Evolutionary conservation across 495 filamentous ascomycete genomes (phyloP), one percentile per base, ranked within the genome.

Genomic region (Aspergillus funiculosus): DNA sequence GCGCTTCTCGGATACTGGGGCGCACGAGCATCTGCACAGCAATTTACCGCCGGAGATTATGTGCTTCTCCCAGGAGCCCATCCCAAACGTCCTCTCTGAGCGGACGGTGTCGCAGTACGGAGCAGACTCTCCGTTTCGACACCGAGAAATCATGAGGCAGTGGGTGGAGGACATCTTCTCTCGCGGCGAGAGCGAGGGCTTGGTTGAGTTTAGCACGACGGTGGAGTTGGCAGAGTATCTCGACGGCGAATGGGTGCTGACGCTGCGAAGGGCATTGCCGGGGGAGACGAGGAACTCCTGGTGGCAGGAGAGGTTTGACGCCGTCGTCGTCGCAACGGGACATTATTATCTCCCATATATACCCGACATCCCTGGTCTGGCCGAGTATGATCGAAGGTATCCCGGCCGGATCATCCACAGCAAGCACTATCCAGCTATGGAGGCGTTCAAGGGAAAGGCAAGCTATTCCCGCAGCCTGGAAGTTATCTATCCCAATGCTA

Each of bases 271-370:
- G 6, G 15, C 22, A 4, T n/a, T n/a, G n/a, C n/a, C n/a, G n/a
- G 42, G 24, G 2, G 18, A 29, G 15, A 26, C 26, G 7, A 53
- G 26, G 13, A 36, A 57, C 25, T 43, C 46, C 34, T 57, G 54
- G 54, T 57, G 50, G 50, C 19, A 41, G 21, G 54, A 57, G 37
- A 28, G 24, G 18, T 57, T 57, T 56, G 86, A 89, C 62, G 86
- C 83, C 5, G 74, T 89, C 0, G 73, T 87, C 0, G 76, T 88
- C 7, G 83, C 83, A 2, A 82, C 69, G 27, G 86, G 86, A 0
- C 86, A 91, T 54, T 87, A 85, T 57, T 67, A 72, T 9, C 71
- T 80, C 4, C 79, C 80, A 0, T 78, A 71, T 52, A 69, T 89
- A 10, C 86, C 86, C 0, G 52, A 66, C 2, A 73, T 81, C 4